Base-by-base conservation (phyloP, 306 rosid species). In the Lathyrus tuberosus region DNA sequence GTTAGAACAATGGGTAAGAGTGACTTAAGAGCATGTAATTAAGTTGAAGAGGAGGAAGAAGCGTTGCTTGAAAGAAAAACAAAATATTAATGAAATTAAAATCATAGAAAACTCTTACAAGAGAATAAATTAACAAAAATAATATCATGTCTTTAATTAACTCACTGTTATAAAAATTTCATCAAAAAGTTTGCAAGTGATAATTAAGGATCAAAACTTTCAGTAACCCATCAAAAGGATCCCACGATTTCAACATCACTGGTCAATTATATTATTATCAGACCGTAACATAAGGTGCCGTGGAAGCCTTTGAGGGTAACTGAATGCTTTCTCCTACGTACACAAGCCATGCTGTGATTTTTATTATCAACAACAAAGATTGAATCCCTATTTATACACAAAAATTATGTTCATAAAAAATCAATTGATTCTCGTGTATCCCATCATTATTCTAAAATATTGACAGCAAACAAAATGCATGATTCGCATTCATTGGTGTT, bases 231-330 rank as follows among this genome's bases (percentile, higher is more conserved):
- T 10, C 28, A 46, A 6, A 24, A 17, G 58, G 58, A 20, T 51
- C 6, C 58, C 30, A 51, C 14, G 28, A 51, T 7, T 51, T 51
- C 0, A 11, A 51, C 28, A 8, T 51, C 0, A 17, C 14, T 18
- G 0, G 26, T 24, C 26, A 24, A 24, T 24, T 1, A 3, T 24
- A 24, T 24, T 24, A 24, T 24, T 24, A 24, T 24, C 26, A 1
- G 26, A 24, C 26, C 26, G 26, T 24, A 24, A 24, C 2, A 4
- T 30, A 4, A 3, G 33, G 3, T 17, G 5, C 13, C 58, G 10
- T 53, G 60, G 60, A 53, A 53, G 60, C 35, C 60, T 53, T 53
- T 53, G 15, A 53, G 60, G 60, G 60, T 53, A 20, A 53, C 33
- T 53, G 8, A 53, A 53, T n/a, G 1, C 15, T 30, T 53, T 53